Evolutionary conservation across 106 monocot genomes (phyloP).

Genomic region (Allium fistulosum): DNA sequence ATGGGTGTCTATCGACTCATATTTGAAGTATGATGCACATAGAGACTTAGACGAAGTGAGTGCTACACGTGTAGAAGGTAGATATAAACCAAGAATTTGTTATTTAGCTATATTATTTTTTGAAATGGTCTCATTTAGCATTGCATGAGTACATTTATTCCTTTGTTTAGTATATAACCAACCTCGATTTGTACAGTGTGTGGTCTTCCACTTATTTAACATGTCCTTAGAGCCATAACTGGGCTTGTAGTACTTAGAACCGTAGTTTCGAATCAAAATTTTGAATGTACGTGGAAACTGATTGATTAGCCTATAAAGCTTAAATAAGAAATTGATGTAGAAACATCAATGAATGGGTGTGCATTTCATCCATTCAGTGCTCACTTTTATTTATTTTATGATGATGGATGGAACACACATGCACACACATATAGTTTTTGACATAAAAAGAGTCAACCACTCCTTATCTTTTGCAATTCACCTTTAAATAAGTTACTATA

Average conservation of each 20-base stretch:
- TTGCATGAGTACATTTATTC: too few species aligned
- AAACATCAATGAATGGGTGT: neutral
- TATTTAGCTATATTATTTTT: neutral
- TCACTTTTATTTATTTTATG: too few species aligned
- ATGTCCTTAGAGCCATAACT: too few species aligned
- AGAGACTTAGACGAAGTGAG: slow-evolving; percentile 99
- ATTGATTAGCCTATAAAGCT: neutral
- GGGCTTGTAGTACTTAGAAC: too few species aligned
- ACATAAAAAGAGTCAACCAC: neutral
- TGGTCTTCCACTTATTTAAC: too few species aligned
- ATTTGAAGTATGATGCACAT: slow-evolving; percentile 95
- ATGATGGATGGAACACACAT: too few species aligned
- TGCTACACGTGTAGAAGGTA: slow-evolving; percentile 78
- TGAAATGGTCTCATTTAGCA: neutral
- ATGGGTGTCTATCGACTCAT: slow-evolving; percentile 94
- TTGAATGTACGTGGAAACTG: neutral
- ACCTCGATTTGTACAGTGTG: too few species aligned
- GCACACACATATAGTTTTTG: neutral
- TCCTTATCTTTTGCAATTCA: slow-evolving; percentile 62
- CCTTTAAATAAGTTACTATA: slow-evolving; percentile 96
- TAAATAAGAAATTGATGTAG: neutral
- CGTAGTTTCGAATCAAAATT: neutral
- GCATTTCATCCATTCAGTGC: too few species aligned
- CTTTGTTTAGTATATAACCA: too few species aligned
- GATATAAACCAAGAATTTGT: neutral